Percentiles rank a stretch among this genome's conserved stretches.
phyloP scores from a whole-genome alignment of 345 rosid species.

The Arabidopsis arenosa region DNA sequence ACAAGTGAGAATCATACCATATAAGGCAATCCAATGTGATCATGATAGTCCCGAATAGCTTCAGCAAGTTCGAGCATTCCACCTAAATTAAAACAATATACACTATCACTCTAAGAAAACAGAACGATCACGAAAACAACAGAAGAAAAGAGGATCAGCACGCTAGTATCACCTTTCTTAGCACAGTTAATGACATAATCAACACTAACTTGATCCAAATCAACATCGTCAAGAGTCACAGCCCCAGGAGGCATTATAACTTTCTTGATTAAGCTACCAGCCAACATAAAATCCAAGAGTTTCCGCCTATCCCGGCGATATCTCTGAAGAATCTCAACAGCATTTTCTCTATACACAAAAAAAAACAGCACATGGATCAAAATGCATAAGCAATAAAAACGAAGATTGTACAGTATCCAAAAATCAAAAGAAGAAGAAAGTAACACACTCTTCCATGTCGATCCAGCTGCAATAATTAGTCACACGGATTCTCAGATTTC shows the following conservation, averaged over 20 bases:
- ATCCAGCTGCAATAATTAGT: conserved; percentile 23
- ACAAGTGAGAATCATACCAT: conserved; percentile 54
- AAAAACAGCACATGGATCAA: neutral
- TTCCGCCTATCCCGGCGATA: conserved; percentile 85
- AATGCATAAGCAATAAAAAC: neutral
- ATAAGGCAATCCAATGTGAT: conserved; percentile 76
- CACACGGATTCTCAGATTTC: conserved; percentile 15
- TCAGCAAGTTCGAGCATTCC: conserved; percentile 91
- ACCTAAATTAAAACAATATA: conserved; percentile 50
- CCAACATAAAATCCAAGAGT: conserved; percentile 81
- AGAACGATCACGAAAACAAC: conserved; percentile 17
- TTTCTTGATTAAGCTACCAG: conserved; percentile 89
- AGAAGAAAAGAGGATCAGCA: neutral
- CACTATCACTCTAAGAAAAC: conserved; percentile 5
- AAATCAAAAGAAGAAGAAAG: neutral
- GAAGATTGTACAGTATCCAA: neutral
- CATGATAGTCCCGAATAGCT: conserved; percentile 94
- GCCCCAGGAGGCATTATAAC: conserved; percentile 99
- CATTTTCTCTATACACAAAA: conserved; percentile 64
- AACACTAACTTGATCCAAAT: conserved; percentile 98
- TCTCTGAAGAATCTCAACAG: conserved; percentile 76
- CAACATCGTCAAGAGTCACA: conserved; percentile 92
- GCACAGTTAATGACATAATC: conserved; percentile 90
- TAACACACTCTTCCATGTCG: conserved; percentile 47
- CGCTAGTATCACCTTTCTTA: conserved; percentile 64